Conservation (phyloP, 2,329 filamentous ascomycete species). For the Macrophomina phaseolina region DNA sequence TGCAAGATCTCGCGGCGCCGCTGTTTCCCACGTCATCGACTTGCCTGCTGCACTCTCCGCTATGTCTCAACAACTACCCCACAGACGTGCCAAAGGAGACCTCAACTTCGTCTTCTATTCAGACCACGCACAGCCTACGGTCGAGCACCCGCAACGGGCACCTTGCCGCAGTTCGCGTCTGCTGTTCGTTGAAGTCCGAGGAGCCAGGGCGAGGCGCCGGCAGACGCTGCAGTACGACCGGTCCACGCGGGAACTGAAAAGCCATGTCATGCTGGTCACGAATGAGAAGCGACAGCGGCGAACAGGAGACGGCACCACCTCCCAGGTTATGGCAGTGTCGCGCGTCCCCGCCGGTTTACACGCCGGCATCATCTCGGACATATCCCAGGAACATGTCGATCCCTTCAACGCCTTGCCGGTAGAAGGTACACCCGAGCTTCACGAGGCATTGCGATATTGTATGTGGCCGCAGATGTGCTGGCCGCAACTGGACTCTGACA, state of each 20-base stretch:
- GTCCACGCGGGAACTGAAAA: constrained; percentile 5
- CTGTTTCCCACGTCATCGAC: too few species aligned
- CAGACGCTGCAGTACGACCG: constrained; percentile 8
- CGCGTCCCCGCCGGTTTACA: neutral
- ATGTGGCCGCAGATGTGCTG: neutral
- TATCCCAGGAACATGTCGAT: neutral
- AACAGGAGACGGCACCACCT: neutral
- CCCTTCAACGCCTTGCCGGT: constrained; percentile 4
- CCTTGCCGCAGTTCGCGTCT: neutral
- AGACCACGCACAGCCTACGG: too few species aligned
- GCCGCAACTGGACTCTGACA: neutral
- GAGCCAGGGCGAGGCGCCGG: neutral
- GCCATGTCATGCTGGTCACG: constrained; percentile 14
- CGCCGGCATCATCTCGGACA: neutral
- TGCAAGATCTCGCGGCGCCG: too few species aligned
- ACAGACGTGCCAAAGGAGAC: too few species aligned
- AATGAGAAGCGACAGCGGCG: neutral
- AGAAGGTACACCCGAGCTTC: neutral
- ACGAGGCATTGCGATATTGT: constrained; percentile 1
- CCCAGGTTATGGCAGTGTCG: neutral
- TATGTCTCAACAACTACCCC: too few species aligned
- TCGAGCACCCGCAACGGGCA: too few species aligned
- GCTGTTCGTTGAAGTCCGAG: constrained; percentile 12
- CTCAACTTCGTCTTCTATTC: too few species aligned
- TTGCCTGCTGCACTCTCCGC: too few species aligned